Evolutionary conservation across 768 basidiomycete genomes (phyloP).

Genomic region (Serpula lacrymans): DNA sequence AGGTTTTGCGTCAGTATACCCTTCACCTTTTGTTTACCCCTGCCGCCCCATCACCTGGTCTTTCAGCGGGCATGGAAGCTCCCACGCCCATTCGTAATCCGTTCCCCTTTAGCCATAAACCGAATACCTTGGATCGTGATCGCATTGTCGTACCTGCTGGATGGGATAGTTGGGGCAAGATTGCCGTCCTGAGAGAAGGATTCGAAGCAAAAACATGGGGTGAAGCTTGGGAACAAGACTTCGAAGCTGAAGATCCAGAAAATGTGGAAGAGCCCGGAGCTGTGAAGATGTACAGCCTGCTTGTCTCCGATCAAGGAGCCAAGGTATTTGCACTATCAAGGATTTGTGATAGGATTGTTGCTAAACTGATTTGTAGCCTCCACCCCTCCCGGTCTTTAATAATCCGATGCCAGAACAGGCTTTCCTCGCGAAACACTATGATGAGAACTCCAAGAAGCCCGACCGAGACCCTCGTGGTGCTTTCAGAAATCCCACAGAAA

Average conservation of each 20-base stretch:
- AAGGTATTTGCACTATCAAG: conserved; percentile 72
- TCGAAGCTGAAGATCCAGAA: conserved; percentile 45
- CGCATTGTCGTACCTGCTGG: conserved; percentile 90
- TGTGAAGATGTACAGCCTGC: conserved; percentile 59
- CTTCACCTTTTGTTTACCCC: conserved; percentile 64
- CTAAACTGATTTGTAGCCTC: no score
- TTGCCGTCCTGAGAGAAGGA: conserved; percentile 82
- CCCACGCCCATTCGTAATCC: conserved; percentile 62
- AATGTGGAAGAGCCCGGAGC: conserved; percentile 48
- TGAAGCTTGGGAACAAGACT: conserved; percentile 75
- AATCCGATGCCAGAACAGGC: conserved; percentile 84
- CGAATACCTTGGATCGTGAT: conserved; percentile 92
- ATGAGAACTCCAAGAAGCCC: conserved; percentile 85
- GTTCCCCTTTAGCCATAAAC: conserved; percentile 83
- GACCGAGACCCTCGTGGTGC: conserved; percentile 86
- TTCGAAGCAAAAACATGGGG: conserved; percentile 84
- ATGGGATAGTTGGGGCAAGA: conserved; percentile 99
- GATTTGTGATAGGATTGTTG: no score
- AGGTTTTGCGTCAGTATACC: conserved; percentile 76
- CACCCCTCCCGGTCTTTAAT: conserved; percentile 71
- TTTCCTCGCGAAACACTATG: conserved; percentile 89
- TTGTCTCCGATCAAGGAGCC: conserved; percentile 73
- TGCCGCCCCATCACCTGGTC: conserved; percentile 52
- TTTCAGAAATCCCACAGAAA: conserved; percentile 76
- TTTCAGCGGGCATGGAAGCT: conserved; percentile 30